Percentiles rank a stretch among this genome's conserved stretches.
Conservation (phyloP, 768 basidiomycete genomes). For the Psilocybe cyanescens region DNA sequence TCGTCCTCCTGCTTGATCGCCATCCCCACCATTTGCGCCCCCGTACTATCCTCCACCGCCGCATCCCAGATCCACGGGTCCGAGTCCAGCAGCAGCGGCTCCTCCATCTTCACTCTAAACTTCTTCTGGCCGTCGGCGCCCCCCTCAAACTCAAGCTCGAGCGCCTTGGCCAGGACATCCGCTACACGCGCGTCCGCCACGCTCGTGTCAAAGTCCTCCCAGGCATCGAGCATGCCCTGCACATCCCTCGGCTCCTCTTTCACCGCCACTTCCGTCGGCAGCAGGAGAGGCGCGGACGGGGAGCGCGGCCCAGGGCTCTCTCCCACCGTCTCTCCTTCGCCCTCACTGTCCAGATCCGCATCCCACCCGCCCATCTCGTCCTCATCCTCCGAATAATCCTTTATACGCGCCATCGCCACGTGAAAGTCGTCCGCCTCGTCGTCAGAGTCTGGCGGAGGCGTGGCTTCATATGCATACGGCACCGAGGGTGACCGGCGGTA, state of each 20-base stretch:
- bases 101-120: constrained; percentile 45
- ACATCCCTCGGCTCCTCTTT: constrained; percentile 69
- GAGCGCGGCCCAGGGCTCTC: constrained; percentile 69
- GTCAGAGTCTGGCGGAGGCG: constrained; percentile 76
- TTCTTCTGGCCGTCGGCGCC: constrained; percentile 22
- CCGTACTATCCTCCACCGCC: constrained; percentile 22
- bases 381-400: constrained; percentile 34
- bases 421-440: constrained; percentile 59
- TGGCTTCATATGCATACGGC: constrained; percentile 52
- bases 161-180: constrained; percentile 42
- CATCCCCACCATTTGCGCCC: constrained; percentile 16
- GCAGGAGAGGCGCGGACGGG: constrained; percentile 54
- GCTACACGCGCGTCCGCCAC: constrained; percentile 42
- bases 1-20: constrained; percentile 55
- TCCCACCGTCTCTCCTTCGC: constrained; percentile 62
- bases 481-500: constrained; percentile 64
- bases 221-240: constrained; percentile 67
- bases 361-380: constrained; percentile 41
- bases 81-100: constrained; percentile 27
- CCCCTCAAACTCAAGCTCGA: constrained; percentile 16
- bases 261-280: constrained; percentile 35
- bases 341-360: constrained; percentile 55
- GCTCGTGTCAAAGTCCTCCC: constrained; percentile 64
- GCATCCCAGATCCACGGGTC: constrained; percentile 49
- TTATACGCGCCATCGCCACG: constrained; percentile 44